phyloP scores from a whole-genome alignment of 345 rosid genomes.

The Pistacia vera region DNA sequence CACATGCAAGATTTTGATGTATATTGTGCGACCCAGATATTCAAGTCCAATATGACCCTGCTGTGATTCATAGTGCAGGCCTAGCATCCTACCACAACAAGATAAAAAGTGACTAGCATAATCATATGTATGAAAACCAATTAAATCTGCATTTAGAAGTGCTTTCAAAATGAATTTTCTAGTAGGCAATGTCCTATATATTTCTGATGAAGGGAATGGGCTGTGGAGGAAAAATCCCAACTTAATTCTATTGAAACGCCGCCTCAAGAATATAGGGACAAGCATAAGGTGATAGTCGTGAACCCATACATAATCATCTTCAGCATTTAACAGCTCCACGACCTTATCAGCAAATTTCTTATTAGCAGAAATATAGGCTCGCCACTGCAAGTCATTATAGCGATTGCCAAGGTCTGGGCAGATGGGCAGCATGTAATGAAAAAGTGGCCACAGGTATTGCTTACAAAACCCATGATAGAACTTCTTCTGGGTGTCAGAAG shows the following conservation, averaged over 20 bases:
- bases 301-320: slow-evolving; percentile 52
- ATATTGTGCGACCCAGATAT: slow-evolving; percentile 51
- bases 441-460: slow-evolving; percentile 52
- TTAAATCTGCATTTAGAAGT: slow-evolving; percentile 47
- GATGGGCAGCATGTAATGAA: slow-evolving; percentile 55
- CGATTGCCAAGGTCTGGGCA: slow-evolving; percentile 48
- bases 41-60: slow-evolving; percentile 54
- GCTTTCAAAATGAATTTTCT: slow-evolving; percentile 46
- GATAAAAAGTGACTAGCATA: slow-evolving; percentile 54
- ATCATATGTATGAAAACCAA: slow-evolving; percentile 57
- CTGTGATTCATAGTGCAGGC: slow-evolving; percentile 52
- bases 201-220: slow-evolving; percentile 55
- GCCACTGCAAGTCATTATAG: slow-evolving; percentile 44
- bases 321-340: slow-evolving; percentile 43
- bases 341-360: slow-evolving; percentile 52
- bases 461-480: slow-evolving; percentile 54
- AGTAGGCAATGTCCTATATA: slow-evolving; percentile 49
- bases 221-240: slow-evolving; percentile 58
- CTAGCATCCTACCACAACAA: slow-evolving; percentile 54
- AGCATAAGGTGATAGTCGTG: slow-evolving; percentile 59
- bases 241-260: slow-evolving; percentile 45
- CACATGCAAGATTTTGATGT: slow-evolving; percentile 47
- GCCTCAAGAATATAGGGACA: slow-evolving; percentile 49
- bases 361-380: slow-evolving; percentile 54
- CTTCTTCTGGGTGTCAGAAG: slow-evolving; percentile 43